phyloP scores from a whole-genome alignment of 768 basidiomycete genomes.

The Porphyrellus cyaneotinctus region DNA sequence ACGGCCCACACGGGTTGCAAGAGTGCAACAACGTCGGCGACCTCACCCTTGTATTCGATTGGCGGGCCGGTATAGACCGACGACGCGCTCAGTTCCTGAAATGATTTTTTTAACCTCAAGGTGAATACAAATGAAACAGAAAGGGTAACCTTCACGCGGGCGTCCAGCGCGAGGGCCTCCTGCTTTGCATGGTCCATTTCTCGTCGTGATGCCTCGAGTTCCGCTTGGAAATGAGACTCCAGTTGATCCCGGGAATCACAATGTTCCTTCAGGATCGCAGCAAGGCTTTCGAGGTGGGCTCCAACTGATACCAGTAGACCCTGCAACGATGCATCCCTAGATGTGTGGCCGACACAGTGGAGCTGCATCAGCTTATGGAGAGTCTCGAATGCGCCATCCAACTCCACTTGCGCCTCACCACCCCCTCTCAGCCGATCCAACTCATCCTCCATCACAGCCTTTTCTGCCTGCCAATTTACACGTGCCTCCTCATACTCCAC shows the following conservation, averaged over 20 bases:
- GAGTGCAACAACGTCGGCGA: conserved; percentile 52
- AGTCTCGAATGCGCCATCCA: conserved; percentile 46
- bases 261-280: conserved; percentile 41
- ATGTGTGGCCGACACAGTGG: conserved; percentile 50
- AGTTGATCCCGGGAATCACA: conserved; percentile 40
- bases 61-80: conserved; percentile 26
- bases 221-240: conserved; percentile 52
- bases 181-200: conserved; percentile 49
- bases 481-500: conserved; percentile 43
- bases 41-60: conserved; percentile 39
- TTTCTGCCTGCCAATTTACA: conserved; percentile 49
- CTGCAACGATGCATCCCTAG: conserved; percentile 47
- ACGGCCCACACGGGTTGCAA: conserved; percentile 75
- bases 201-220: conserved; percentile 50
- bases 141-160: conserved; percentile 35
- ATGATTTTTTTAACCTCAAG: conserved; percentile 4
- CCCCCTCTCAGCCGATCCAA: conserved; percentile 41
- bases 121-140: neutral
- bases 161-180: conserved; percentile 38
- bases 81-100: conserved; percentile 22
- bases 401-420: conserved; percentile 41
- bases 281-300: conserved; percentile 48
- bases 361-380: conserved; percentile 51
- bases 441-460: conserved; percentile 47
- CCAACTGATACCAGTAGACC: conserved; percentile 47